Conservation (phyloP, 1,284 basidiomycete genomes). For the Pseudozyma sp. region DNA sequence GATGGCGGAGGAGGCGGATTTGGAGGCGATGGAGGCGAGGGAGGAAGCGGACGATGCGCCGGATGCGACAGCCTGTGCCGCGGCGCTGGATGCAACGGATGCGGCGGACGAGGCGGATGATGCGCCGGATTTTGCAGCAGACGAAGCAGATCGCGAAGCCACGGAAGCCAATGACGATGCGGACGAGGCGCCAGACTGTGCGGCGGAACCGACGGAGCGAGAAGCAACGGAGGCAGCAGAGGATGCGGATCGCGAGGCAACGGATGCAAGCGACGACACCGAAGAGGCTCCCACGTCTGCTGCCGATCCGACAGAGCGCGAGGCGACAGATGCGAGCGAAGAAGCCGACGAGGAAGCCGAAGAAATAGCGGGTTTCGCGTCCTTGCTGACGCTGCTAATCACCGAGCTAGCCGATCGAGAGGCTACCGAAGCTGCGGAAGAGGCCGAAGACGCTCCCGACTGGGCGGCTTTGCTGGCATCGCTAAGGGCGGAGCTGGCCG, state of each 20-base stretch:
- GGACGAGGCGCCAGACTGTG: background rate
- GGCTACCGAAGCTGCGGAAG: constrained; percentile 7
- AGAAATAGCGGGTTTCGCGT: background rate
- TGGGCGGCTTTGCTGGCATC: constrained; percentile 6
- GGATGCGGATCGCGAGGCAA: background rate
- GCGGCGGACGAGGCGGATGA: constrained; percentile 9
- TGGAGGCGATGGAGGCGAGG: constrained; percentile 10
- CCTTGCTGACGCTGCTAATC: constrained; percentile 1
- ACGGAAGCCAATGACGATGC: background rate
- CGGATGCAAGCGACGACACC: background rate
- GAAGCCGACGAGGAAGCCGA: constrained; percentile 13
- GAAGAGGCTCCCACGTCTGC: constrained; percentile 2
- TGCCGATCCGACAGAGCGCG: constrained; percentile 8
- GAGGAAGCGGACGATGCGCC: constrained; percentile 11
- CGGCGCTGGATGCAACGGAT: constrained; percentile 3
- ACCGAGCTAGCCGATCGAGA: constrained; percentile 3
- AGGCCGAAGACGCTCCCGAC: constrained; percentile 1
- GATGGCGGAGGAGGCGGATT: constrained; percentile 3
- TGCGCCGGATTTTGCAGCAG: constrained; percentile 8
- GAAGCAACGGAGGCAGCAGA: constrained; percentile 16
- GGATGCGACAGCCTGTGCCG: background rate
- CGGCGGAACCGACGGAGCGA: constrained; percentile 5
- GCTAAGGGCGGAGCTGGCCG: constrained; percentile 3
- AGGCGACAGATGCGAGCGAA: constrained; percentile 8
- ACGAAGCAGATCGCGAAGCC: background rate